These are phyloP conservation scores for Zygoascus bituminiphila DNA, from an alignment of 805 yeast genomes.

Conservation along the genomic window DNA sequence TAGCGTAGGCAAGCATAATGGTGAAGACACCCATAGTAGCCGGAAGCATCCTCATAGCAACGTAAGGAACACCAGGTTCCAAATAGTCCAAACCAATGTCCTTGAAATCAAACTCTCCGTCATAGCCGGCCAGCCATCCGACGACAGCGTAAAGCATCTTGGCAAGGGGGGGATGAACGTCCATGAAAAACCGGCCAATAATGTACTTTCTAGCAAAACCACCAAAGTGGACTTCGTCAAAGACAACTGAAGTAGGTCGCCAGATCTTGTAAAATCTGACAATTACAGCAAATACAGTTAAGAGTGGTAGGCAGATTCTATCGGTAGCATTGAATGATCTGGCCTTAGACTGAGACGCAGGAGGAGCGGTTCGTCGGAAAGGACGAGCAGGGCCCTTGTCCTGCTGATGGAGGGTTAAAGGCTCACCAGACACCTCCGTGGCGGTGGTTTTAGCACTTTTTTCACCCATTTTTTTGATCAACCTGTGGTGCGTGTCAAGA, in stretches of 20 bases:
- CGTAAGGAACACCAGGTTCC: constrained; percentile 38
- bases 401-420: neutral
- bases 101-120: constrained; percentile 37
- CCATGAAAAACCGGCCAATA: constrained; percentile 55
- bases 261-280: constrained; percentile 57
- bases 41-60: constrained; percentile 49
- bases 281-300: constrained; percentile 43
- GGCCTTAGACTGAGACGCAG: constrained; percentile 16
- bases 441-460: neutral
- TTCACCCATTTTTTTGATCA: neutral
- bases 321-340: constrained; percentile 18
- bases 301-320: constrained; percentile 22
- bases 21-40: constrained; percentile 47
- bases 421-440: neutral
- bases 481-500: neutral
- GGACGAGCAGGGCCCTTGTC: constrained; percentile 8
- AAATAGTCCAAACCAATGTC: constrained; percentile 40
- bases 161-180: constrained; percentile 66
- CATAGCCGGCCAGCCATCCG: constrained; percentile 45
- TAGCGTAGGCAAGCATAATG: constrained; percentile 44
- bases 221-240: constrained; percentile 93
- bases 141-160: constrained; percentile 50
- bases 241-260: constrained; percentile 74
- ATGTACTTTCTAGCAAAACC: constrained; percentile 85
- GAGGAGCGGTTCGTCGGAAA: constrained; percentile 23